These are phyloP conservation scores for thale cress (Arabidopsis thaliana) DNA, from an alignment of 345 rosid genomes.

Conservation along the genomic window TAIR10.1 NC_003070.9:11852001-11852500, in stretches of 20 bases:
- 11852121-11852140: constrained; percentile 92
- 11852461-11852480: constrained; percentile 57
- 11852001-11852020: constrained; percentile 82
- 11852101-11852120: constrained; percentile 98
- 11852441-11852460: constrained; percentile 85
- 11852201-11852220: neutral
- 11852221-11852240: neutral
- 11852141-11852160: constrained; percentile 94
- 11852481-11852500: constrained; percentile 53
- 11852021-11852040: constrained; percentile 99
- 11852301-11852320: constrained; percentile 92
- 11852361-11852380: constrained; percentile 74
- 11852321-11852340: constrained; percentile 93
- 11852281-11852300: constrained; percentile 62
- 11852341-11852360: constrained; percentile 89
- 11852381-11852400: constrained; percentile 78
- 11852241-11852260: constrained; percentile 8
- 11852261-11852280: constrained; percentile 20
- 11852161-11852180: constrained; percentile 29
- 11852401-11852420: constrained; percentile 85
- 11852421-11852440: constrained; percentile 93
- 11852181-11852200: constrained; percentile 20
- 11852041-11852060: constrained; percentile 86
- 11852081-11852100: constrained; percentile 87
- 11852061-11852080: constrained; percentile 75